Conservation (phyloP, 2,329 filamentous ascomycete genomes). For the Ophiostoma fasciatum region DNA sequence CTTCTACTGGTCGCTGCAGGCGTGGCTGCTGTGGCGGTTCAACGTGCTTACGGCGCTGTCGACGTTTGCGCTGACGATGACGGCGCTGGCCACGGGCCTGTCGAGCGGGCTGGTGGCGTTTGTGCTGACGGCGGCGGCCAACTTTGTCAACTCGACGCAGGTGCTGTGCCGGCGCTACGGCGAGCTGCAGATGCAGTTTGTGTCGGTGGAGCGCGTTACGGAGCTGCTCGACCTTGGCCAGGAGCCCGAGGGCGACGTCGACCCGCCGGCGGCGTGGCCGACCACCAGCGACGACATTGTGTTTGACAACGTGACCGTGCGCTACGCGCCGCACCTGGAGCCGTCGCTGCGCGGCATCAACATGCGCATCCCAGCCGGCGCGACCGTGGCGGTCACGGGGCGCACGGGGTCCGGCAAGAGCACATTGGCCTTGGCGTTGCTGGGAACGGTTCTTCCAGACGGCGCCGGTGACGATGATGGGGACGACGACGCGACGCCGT, state of each 20-base stretch:
- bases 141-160: constrained; percentile 57
- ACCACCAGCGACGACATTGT: constrained; percentile 53
- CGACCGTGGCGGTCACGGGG: constrained; percentile 55
- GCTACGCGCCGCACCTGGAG: constrained; percentile 65
- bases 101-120: constrained; percentile 72
- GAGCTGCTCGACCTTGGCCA: constrained; percentile 68
- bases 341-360: constrained; percentile 54
- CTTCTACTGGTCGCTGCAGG: constrained; percentile 83
- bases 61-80: constrained; percentile 56
- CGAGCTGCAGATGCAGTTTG: constrained; percentile 80
- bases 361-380: constrained; percentile 54
- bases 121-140: constrained; percentile 57
- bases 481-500: constrained; percentile 15
- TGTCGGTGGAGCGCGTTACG: constrained; percentile 74
- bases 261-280: constrained; percentile 56
- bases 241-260: constrained; percentile 50
- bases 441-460: constrained; percentile 38
- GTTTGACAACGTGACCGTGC: constrained; percentile 64
- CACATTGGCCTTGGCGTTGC: constrained; percentile 48
- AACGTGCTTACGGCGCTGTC: constrained; percentile 56
- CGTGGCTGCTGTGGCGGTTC: constrained; percentile 73
- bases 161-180: constrained; percentile 67
- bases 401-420: constrained; percentile 81
- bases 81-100: constrained; percentile 61
- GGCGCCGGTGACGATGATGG: too few species aligned